phyloP scores from a whole-genome alignment of 495 filamentous ascomycete genomes.

The Neurospora sp. region DNA sequence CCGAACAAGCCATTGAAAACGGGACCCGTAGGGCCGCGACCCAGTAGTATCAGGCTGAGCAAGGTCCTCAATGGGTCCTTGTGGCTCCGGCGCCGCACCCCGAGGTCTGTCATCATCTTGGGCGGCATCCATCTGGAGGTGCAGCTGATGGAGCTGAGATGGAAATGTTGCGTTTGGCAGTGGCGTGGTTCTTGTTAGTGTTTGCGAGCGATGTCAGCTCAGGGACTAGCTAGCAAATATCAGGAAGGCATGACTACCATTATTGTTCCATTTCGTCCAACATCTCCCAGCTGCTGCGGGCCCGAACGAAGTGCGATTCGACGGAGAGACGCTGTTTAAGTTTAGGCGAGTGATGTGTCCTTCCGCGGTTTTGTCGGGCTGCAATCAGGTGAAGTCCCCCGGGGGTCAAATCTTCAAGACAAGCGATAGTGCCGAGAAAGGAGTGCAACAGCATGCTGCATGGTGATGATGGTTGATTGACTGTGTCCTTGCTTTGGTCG shows the following conservation, averaged over 20 bases:
- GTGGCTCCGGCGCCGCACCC: not conserved
- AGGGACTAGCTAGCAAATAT: not conserved
- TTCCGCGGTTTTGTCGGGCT: not conserved
- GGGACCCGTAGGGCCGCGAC: not conserved
- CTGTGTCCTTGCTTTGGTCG: not conserved
- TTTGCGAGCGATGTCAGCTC: not conserved
- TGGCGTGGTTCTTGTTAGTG: not conserved
- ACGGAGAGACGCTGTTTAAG: not conserved
- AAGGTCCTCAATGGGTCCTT: not conserved
- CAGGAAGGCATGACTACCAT: not conserved
- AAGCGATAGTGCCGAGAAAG: not conserved
- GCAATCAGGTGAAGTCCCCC: not conserved
- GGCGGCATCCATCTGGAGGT: not conserved
- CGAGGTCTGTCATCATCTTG: not conserved
- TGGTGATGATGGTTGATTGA: not conserved
- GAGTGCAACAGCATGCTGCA: not conserved
- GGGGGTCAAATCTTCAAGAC: not conserved
- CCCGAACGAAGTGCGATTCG: not conserved
- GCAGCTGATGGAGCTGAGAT: not conserved
- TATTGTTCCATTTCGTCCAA: not conserved
- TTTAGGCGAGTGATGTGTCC: not conserved
- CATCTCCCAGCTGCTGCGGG: not conserved
- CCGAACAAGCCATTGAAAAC: not conserved
- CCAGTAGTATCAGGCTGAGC: not conserved
- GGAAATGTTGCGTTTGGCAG: not conserved